Percentiles rank a stretch among this genome's conserved stretches.
Evolutionary conservation across 306 rosid species (phyloP).

Genomic region (Rosa persica): DNA sequence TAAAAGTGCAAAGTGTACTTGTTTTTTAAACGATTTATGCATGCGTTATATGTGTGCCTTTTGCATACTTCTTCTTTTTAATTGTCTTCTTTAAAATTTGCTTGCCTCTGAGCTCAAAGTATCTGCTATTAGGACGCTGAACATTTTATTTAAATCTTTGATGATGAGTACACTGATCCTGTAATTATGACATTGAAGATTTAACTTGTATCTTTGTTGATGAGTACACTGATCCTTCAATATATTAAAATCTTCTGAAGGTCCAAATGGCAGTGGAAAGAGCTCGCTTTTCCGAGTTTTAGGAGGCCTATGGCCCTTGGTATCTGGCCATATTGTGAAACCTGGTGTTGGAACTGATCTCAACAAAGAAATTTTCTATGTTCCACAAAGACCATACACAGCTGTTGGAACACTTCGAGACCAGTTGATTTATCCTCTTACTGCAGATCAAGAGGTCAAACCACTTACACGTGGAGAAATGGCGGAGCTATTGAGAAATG

Average conservation of each 20-base stretch:
- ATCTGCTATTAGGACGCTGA: not conserved
- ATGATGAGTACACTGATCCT: constrained; percentile 21
- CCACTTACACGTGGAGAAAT: constrained; percentile 78
- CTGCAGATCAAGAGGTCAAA: constrained; percentile 68
- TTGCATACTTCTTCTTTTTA: not conserved
- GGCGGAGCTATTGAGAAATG: constrained; percentile 87
- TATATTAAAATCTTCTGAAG: constrained; percentile 46
- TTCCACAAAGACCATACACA: constrained; percentile 98
- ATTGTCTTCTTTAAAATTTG: not conserved
- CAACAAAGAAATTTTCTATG: constrained; percentile 96
- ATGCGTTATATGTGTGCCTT: not conserved
- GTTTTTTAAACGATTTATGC: not conserved
- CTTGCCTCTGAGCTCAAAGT: not conserved
- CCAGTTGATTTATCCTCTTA: constrained; percentile 94
- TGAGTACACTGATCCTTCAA: constrained; percentile 27
- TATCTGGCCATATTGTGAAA: constrained; percentile 89
- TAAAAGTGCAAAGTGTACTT: not conserved
- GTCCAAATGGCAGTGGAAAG: constrained; percentile 99
- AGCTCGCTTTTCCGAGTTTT: constrained; percentile 98
- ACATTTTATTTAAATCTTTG: not conserved
- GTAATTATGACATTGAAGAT: not conserved
- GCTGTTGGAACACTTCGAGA: constrained; percentile 99
- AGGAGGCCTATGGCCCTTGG: constrained; percentile 98
- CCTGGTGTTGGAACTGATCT: constrained; percentile 98
- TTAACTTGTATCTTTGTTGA: not conserved